These are phyloP conservation scores for Sistotremastrum niveocremeum DNA, from an alignment of 768 basidiomycete species.

Conservation along the genomic window DNA sequence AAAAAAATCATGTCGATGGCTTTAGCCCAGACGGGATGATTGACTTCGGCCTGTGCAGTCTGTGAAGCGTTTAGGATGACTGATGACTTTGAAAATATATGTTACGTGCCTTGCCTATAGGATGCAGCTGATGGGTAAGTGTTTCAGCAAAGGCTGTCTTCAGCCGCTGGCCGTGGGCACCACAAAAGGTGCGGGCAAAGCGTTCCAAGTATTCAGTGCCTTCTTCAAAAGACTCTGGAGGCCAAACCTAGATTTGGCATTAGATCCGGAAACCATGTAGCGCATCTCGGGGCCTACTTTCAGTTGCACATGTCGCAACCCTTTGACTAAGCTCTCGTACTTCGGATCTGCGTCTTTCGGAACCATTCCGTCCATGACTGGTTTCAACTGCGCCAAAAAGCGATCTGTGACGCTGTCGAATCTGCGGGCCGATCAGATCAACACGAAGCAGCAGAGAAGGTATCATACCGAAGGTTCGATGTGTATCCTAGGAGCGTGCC, in stretches of 20 bases:
- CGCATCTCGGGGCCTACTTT: constrained; percentile 35
- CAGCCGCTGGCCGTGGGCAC: constrained; percentile 70
- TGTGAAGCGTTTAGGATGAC: constrained; percentile 16
- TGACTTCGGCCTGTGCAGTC: constrained; percentile 93
- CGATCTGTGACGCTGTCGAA: constrained; percentile 91
- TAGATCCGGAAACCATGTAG: not conserved
- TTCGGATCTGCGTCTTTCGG: constrained; percentile 69
- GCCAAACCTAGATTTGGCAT: constrained; percentile 59
- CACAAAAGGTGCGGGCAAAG: constrained; percentile 68
- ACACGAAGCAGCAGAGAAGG: not conserved
- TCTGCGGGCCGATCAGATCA: constrained; percentile 21
- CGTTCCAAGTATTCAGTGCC: constrained; percentile 83
- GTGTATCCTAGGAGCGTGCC: constrained; percentile 76
- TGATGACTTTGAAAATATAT: not conserved
- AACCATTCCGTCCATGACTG: constrained; percentile 61
- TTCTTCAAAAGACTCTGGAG: constrained; percentile 85
- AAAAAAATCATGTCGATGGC: constrained; percentile 77
- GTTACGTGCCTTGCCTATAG: constrained; percentile 63
- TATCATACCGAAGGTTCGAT: constrained; percentile 57
- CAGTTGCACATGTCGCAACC: constrained; percentile 69
- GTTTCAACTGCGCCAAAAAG: constrained; percentile 67
- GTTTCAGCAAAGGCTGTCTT: constrained; percentile 82
- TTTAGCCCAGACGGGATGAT: constrained; percentile 89
- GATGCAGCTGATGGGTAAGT: constrained; percentile 63
- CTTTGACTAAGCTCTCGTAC: constrained; percentile 75